Evolutionary conservation across 495 filamentous ascomycete genomes (phyloP), one percentile per base, ranked within the genome.

Genomic region (Hyaloscypha finlandica): DNA sequence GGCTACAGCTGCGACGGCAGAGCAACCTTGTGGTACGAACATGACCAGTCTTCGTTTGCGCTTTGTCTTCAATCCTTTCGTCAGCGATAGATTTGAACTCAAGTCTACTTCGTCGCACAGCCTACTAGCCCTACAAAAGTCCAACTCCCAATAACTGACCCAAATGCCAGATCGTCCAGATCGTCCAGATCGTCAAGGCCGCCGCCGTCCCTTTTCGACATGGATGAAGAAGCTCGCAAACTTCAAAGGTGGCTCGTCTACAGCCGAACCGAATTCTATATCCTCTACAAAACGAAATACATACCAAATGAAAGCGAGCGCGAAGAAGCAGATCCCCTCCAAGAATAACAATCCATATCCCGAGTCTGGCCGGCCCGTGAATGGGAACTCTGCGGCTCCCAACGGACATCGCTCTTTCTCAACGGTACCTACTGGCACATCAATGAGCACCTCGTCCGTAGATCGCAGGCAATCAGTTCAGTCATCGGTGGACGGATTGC

Each of bases 221-320:
- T 93, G 94, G 90, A 92, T 99, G 88, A 97, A 94, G 83, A 93
- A 94, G 68, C 85, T 99, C 32, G 88, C 93, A 35, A 95, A 87
- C 74, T 85, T 97, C 68, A 97, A 94, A 76, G 83, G 77, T 67
- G 84, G 83, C 9, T 70, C 69, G 12, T 68, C 69, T 61, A 30
- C 64, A 16, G 55, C 74, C 59, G 68, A 57, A 16, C 81, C 74
- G 68, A 66, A 53, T 20, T 61, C 67, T 8, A 12, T 63, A n/a
- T 31, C 63, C 6, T 52, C 25, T 22, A 20, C 56, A 45, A 74
- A 75, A 51, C 70, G 71, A 37, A 74, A 75, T 64, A 70, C 72
- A n/a, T 77, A 77, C 52, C 81, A 77, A 51, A 69, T 70, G 64
- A 73, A 72, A 51, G 37, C 66, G 31, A 58, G 66, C 42, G 64